phyloP scores from a whole-genome alignment of 805 yeast species.

The Nakazawaea wyomingensis region DNA sequence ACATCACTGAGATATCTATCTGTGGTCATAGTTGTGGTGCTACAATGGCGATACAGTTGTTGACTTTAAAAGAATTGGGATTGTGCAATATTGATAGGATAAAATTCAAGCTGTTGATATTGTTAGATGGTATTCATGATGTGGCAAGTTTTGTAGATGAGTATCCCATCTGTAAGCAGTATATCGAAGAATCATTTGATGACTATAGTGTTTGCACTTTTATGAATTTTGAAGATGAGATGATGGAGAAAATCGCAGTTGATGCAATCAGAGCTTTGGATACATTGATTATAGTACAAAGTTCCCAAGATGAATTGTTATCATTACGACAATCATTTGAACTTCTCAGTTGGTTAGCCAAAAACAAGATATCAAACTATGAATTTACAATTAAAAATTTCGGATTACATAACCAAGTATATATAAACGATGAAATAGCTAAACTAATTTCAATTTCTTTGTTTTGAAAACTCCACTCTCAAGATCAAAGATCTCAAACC shows the following conservation, averaged over 20 bases:
- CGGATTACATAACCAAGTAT: conserved; percentile 69
- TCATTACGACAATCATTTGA: conserved; percentile 42
- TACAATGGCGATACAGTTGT: conserved; percentile 48
- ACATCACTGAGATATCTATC: conserved; percentile 25
- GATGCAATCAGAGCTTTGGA: conserved; percentile 3
- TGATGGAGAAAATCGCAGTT: not conserved
- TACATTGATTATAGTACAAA: conserved; percentile 46
- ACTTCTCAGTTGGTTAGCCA: conserved; percentile 30
- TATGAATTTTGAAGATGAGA: not conserved
- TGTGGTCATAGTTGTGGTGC: conserved; percentile 86
- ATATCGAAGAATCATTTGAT: conserved; percentile 56
- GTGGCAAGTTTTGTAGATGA: conserved; percentile 46
- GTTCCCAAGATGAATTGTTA: conserved; percentile 63
- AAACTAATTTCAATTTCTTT: conserved; percentile 18
- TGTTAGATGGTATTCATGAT: conserved; percentile 71
- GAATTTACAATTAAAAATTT: conserved; percentile 28
- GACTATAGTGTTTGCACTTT: conserved; percentile 14
- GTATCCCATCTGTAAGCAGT: conserved; percentile 52
- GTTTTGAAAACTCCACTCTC: conserved; percentile 57
- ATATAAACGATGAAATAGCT: conserved; percentile 35
- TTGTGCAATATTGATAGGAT: not conserved
- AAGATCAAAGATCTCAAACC: conserved; percentile 89
- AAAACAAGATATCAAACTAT: conserved; percentile 16
- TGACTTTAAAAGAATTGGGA: not conserved
- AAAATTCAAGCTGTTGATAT: conserved; percentile 21